Conservation (phyloP, 164 flowering plant species). For the Macadamia tetraphylla region DNA sequence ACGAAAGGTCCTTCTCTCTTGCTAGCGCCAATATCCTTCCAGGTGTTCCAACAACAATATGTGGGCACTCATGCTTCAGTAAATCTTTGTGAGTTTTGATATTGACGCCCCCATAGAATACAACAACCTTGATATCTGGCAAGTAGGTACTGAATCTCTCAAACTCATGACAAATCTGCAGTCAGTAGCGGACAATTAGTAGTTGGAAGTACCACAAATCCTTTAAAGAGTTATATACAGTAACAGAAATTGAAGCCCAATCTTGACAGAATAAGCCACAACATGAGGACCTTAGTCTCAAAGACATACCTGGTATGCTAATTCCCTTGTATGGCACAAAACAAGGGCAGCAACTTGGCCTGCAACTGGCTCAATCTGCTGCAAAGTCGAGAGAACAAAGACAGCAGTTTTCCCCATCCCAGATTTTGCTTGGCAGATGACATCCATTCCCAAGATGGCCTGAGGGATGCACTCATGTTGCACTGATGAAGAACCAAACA, state of each 20-base stretch:
- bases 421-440: constrained; percentile 97
- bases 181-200: not conserved
- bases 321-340: constrained; percentile 93
- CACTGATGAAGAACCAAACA: constrained; percentile 81
- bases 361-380: constrained; percentile 86
- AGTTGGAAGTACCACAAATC: not conserved
- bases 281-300: not conserved
- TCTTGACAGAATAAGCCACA: not conserved
- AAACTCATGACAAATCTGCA: constrained; percentile 93
- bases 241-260: not conserved
- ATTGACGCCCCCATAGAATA: constrained; percentile 92
- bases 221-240: not conserved
- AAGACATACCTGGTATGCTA: constrained; percentile 87
- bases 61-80: constrained; percentile 92
- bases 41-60: constrained; percentile 97
- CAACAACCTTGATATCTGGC: constrained; percentile 85
- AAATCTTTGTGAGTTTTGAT: constrained; percentile 84
- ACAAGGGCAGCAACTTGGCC: constrained; percentile 98
- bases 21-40: constrained; percentile 86
- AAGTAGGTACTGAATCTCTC: constrained; percentile 91
- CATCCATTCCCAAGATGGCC: constrained; percentile 98
- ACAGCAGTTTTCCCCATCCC: constrained; percentile 99
- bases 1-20: constrained; percentile 80
- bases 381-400: constrained; percentile 84
- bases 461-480: constrained; percentile 99